Evolutionary conservation across 768 basidiomycete genomes (phyloP).

Genomic region (Amanita muscaria): DNA sequence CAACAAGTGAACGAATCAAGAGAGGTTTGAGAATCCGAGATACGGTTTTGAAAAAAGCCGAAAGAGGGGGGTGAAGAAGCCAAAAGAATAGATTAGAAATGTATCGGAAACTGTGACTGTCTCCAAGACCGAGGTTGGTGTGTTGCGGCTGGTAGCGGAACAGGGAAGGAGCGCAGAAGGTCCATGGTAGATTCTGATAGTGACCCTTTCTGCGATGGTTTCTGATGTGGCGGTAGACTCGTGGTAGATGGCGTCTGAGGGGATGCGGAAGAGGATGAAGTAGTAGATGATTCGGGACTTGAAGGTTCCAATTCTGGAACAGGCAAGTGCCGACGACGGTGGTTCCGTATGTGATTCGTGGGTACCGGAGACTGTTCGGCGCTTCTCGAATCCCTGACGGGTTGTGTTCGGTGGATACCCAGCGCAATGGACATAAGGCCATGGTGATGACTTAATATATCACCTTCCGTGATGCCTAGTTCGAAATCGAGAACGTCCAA

Average conservation of each 20-base stretch:
- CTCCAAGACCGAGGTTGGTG: constrained; percentile 15
- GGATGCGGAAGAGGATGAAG: constrained; percentile 21
- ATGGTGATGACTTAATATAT: constrained; percentile 47
- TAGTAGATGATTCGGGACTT: constrained; percentile 30
- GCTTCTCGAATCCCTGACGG: constrained; percentile 15
- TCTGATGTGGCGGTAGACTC: constrained; percentile 14
- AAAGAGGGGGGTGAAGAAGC: neutral
- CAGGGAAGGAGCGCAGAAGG: constrained; percentile 38
- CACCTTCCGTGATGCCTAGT: constrained; percentile 53
- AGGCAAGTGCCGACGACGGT: constrained; percentile 8
- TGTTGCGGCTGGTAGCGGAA: constrained; percentile 27
- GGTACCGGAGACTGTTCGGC: constrained; percentile 12
- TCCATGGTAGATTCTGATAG: constrained; percentile 33
- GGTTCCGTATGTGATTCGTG: constrained; percentile 8
- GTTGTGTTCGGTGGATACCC: constrained; percentile 13
- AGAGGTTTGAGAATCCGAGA: neutral
- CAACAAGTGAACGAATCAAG: neutral
- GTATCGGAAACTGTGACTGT: constrained; percentile 14
- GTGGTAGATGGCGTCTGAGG: constrained; percentile 23
- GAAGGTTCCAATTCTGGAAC: constrained; percentile 39
- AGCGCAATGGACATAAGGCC: constrained; percentile 23
- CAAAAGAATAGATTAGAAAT: neutral
- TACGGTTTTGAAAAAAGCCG: constrained; percentile 3
- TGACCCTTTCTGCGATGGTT: constrained; percentile 18
- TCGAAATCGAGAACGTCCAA: constrained; percentile 75